Percentiles rank a stretch among this genome's conserved stretches.
Evolutionary conservation across 768 basidiomycete genomes (phyloP).

Genomic region (Lentinula lateritia): DNA sequence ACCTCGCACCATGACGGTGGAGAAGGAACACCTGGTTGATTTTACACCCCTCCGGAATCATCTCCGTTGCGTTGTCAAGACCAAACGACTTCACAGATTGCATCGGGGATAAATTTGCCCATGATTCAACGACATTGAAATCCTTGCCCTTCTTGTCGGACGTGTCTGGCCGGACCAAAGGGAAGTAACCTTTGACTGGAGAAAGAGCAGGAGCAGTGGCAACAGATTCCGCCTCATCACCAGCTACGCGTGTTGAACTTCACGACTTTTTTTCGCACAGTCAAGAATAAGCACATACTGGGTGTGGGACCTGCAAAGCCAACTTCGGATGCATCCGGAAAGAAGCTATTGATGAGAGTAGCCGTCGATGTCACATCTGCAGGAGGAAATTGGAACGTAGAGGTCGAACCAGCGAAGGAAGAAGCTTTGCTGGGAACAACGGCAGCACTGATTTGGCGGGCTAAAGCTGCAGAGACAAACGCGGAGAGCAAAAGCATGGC

Average conservation of each 20-base stretch:
- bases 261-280: not conserved
- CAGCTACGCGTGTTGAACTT: slow-evolving; percentile 22
- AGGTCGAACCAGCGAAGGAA: slow-evolving; percentile 36
- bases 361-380: slow-evolving; percentile 28
- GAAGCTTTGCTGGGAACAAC: slow-evolving; percentile 20
- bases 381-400: slow-evolving; percentile 37
- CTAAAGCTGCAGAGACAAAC: not conserved
- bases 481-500: not conserved
- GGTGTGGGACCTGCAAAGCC: slow-evolving; percentile 45
- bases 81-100: slow-evolving; percentile 47
- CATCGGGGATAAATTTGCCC: slow-evolving; percentile 48
- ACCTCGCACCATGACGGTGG: slow-evolving; percentile 67
- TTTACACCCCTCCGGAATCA: slow-evolving; percentile 40
- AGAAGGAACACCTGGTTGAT: slow-evolving; percentile 51
- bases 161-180: slow-evolving; percentile 33
- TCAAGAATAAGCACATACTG: slow-evolving; percentile 25
- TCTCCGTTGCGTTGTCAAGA: slow-evolving; percentile 38
- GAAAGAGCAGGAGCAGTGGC: slow-evolving; percentile 36
- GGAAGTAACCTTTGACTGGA: slow-evolving; percentile 30
- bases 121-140: slow-evolving; percentile 42
- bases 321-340: slow-evolving; percentile 35
- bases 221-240: slow-evolving; percentile 35
- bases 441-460: not conserved
- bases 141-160: slow-evolving; percentile 20
- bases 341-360: slow-evolving; percentile 22